Evolutionary conservation across 345 rosid genomes (phyloP), one percentile per base, ranked within the genome.

Genomic region (Viola odorata): DNA sequence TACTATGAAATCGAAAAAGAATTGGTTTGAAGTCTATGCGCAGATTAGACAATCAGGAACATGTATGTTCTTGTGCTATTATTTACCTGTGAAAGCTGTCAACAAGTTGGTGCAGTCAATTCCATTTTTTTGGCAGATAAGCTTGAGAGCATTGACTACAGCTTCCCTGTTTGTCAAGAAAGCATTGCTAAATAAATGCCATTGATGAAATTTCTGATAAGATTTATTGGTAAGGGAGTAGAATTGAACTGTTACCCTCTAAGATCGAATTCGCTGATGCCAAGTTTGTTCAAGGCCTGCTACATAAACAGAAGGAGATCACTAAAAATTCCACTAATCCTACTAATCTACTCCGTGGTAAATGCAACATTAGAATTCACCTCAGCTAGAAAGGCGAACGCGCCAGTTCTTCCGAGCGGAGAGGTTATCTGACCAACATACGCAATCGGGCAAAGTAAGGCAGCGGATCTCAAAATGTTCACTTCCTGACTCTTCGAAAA

Each of bases 391-490:
- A 69, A 75, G 44, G 50, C 58, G 3, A 66, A 73, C 1, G 78
- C 83, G 4, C 64, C 80, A 69, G 15, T 50, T 73, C 58, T 74
- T 45, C 63, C 76, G 37, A 81, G 66, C 6, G 75, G 74, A 1
- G 88, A 79, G 52, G 83, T 70, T 14, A 74, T 12, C 37, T 74
- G 82, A 53, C 78, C 77, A 14, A 73, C 16, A 64, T 78, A 73
- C 47, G 86, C 86, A 39, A 85, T 69, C 7, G 80, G 82, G 70
- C 80, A 56, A 16, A 78, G 83, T 23, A 85, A 66, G 4, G 69
- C 82, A 53, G 81, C 85, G 37, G 91, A 81, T 72, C 83, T 76
- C 73, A 80, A 52, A 78, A 53, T 57, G 63, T 60, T 64, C 67
- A 80, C 17, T 38, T 69, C 50, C 59, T 75, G 76, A 36, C 60